phyloP scores from a whole-genome alignment of 768 basidiomycete genomes.

The Arthromyces matolae region DNA sequence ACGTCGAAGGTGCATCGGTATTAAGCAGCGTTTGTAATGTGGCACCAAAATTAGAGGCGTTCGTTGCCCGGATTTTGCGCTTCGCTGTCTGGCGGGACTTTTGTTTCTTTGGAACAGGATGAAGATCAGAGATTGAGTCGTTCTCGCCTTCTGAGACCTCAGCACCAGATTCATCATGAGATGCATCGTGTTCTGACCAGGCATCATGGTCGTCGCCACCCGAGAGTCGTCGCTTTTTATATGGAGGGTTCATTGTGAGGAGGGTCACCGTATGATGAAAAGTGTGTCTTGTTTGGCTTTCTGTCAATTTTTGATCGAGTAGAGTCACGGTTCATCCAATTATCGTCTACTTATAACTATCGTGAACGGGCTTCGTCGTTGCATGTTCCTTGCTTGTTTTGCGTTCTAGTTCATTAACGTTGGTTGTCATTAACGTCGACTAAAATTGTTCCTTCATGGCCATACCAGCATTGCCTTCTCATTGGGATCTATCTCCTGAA shows the following conservation, averaged over 20 bases:
- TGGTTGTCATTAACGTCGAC: no score
- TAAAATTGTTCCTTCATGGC: background rate
- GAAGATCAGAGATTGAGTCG: slow-evolving; percentile 56
- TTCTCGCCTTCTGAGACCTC: slow-evolving; percentile 18
- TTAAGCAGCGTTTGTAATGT: slow-evolving; percentile 69
- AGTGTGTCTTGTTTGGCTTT: slow-evolving; percentile 5
- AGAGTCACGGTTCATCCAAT: no score
- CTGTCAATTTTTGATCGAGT: slow-evolving; percentile 1
- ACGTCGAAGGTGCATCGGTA: slow-evolving; percentile 65
- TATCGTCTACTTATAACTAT: slow-evolving; percentile 1
- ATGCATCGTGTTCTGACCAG: slow-evolving; percentile 17
- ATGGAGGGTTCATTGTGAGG: slow-evolving; percentile 42
- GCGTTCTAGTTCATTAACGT: no score
- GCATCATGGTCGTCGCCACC: slow-evolving; percentile 21
- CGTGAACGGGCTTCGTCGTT: slow-evolving; percentile 7
- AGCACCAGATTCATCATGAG: slow-evolving; percentile 14
- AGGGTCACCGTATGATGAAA: no score
- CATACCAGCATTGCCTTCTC: slow-evolving; percentile 19
- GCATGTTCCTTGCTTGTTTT: slow-evolving; percentile 5
- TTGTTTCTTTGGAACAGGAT: slow-evolving; percentile 46
- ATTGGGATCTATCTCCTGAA: slow-evolving; percentile 62
- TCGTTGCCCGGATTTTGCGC: slow-evolving; percentile 79
- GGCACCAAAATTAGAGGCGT: slow-evolving; percentile 67
- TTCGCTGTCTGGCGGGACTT: slow-evolving; percentile 82
- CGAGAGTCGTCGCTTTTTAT: slow-evolving; percentile 50